Conservation (phyloP, 495 filamentous ascomycete genomes). For the Daldinia loculata region DNA sequence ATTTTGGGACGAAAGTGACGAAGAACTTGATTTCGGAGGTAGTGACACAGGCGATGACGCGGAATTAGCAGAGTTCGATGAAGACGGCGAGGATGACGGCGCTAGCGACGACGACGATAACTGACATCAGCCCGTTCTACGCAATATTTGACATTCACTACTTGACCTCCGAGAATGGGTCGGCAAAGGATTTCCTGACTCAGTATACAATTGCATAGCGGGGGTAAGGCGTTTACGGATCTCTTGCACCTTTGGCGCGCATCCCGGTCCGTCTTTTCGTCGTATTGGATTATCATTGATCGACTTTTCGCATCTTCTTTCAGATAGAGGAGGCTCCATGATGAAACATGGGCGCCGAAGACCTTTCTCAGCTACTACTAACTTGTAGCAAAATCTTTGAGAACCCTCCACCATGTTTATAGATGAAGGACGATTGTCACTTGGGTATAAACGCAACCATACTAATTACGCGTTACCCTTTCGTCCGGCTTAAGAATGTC, state of each 20-base stretch:
- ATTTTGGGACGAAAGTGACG: slow-evolving; percentile 86
- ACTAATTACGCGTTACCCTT: background rate
- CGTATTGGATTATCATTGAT: slow-evolving; percentile 10
- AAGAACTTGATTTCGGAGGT: slow-evolving; percentile 82
- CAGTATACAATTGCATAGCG: slow-evolving; percentile 49
- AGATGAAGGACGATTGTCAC: background rate
- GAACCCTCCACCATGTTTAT: slow-evolving; percentile 8
- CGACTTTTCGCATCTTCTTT: slow-evolving; percentile 31
- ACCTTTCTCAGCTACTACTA: slow-evolving; percentile 3
- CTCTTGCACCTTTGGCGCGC: slow-evolving; percentile 6
- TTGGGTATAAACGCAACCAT: slow-evolving; percentile 1
- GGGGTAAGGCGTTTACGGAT: slow-evolving; percentile 33
- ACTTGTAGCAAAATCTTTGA: slow-evolving; percentile 3
- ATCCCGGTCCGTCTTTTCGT: slow-evolving; percentile 6
- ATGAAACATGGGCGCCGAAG: background rate
- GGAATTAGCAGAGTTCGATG: slow-evolving; percentile 65
- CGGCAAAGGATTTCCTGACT: slow-evolving; percentile 22
- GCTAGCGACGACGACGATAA: slow-evolving; percentile 55
- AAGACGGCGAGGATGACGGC: slow-evolving; percentile 62
- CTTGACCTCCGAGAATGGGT: slow-evolving; percentile 35
- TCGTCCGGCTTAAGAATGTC: background rate
- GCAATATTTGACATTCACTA: slow-evolving; percentile 10
- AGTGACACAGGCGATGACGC: slow-evolving; percentile 68
- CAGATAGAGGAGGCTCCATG: slow-evolving; percentile 22
- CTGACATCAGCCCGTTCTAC: slow-evolving; percentile 21